Conservation (phyloP, 2,329 filamentous ascomycete genomes). For the Coniochaeta pulveracea region DNA sequence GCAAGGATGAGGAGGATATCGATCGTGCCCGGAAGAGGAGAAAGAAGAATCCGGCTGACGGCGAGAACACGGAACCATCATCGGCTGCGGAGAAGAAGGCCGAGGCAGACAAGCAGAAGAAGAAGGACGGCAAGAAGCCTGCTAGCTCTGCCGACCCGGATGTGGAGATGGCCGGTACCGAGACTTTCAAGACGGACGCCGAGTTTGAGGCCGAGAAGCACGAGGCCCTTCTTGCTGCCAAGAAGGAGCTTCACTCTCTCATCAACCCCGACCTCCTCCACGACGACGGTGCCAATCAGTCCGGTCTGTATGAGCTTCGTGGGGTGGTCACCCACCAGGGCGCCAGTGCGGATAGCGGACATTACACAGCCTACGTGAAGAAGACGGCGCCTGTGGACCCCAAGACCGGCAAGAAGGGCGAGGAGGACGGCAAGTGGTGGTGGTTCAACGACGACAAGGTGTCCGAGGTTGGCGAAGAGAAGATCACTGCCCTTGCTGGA, state of each 20-base stretch:
- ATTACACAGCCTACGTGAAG: slow-evolving; percentile 97
- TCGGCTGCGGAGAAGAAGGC: slow-evolving; percentile 25
- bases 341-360: slow-evolving; percentile 89
- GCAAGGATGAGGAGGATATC: slow-evolving; percentile 90
- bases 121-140: slow-evolving; percentile 24
- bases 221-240: slow-evolving; percentile 62
- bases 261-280: slow-evolving; percentile 63
- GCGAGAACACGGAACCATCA: slow-evolving; percentile 9
- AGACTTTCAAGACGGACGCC: slow-evolving; percentile 83
- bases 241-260: slow-evolving; percentile 76
- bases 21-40: slow-evolving; percentile 87
- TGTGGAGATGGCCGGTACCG: slow-evolving; percentile 53
- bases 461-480: slow-evolving; percentile 78
- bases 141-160: slow-evolving; percentile 47
- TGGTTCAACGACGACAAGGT: slow-evolving; percentile 99
- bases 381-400: slow-evolving; percentile 66
- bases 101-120: slow-evolving; percentile 32
- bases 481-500: slow-evolving; percentile 81
- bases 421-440: slow-evolving; percentile 96
- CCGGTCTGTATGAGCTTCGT: slow-evolving; percentile 87
- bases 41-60: slow-evolving; percentile 47
- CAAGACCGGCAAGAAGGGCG: slow-evolving; percentile 63
- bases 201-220: slow-evolving; percentile 81
- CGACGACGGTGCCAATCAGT: slow-evolving; percentile 82
- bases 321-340: slow-evolving; percentile 95